Conservation (phyloP, 768 basidiomycete species). For the Mycena filopes region DNA sequence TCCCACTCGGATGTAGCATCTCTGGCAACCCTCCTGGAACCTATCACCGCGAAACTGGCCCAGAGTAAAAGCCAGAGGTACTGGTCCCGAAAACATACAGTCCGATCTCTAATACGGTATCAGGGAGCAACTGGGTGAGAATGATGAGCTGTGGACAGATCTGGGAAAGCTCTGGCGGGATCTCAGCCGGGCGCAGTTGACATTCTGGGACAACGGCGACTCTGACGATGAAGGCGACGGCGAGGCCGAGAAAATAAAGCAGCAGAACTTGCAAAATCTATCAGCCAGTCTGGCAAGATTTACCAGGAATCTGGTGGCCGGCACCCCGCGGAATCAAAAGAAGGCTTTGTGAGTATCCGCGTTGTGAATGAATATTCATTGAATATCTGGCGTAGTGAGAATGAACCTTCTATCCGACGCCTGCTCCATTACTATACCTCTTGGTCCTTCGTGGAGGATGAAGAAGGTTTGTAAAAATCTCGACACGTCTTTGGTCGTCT, state of each 20-base stretch:
- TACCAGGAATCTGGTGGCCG: constrained; percentile 87
- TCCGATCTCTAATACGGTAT: constrained; percentile 8
- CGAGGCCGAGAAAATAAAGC: constrained; percentile 35
- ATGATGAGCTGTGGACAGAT: constrained; percentile 64
- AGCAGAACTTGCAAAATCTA: constrained; percentile 49
- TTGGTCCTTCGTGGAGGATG: constrained; percentile 74
- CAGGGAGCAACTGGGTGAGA: constrained; percentile 48
- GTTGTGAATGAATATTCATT: constrained; percentile 7
- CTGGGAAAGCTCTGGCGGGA: constrained; percentile 68
- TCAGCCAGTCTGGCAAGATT: constrained; percentile 74
- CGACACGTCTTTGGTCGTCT: constrained; percentile 1
- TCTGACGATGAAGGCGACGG: constrained; percentile 47
- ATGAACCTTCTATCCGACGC: constrained; percentile 75
- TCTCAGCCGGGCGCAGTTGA: constrained; percentile 57
- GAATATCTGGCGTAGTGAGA: constrained; percentile 56
- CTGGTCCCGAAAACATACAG: background rate
- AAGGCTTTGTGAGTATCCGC: constrained; percentile 71
- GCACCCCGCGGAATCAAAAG: constrained; percentile 75
- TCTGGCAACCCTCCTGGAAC: constrained; percentile 54
- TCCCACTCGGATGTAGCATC: constrained; percentile 31
- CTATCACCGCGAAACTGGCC: constrained; percentile 62
- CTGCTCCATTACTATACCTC: constrained; percentile 81
- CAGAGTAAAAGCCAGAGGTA: constrained; percentile 54
- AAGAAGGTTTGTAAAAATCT: constrained; percentile 47
- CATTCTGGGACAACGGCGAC: constrained; percentile 62